A percentile compares a stretch with the other conserved stretches of the same genome.
Conservation (phyloP, 1,284 basidiomycete species). For the Trichosporon sp. region DNA sequence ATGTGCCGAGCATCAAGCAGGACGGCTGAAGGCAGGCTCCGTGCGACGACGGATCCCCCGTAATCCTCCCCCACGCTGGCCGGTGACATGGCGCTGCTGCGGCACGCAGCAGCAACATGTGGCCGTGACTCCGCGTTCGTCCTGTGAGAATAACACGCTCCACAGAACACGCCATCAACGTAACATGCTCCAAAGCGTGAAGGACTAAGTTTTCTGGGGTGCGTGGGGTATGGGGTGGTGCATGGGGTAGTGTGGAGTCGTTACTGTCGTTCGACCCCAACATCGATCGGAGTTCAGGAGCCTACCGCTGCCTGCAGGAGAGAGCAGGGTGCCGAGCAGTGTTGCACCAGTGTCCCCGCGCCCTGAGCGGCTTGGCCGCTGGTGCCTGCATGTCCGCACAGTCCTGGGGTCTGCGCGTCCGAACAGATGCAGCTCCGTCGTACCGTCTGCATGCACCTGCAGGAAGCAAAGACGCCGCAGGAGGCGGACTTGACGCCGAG, state of each 20-base stretch:
- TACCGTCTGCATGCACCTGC: neutral
- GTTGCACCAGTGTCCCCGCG: neutral
- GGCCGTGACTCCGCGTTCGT: neutral
- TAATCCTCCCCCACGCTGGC: neutral
- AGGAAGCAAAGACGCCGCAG: neutral
- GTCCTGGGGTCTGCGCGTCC: neutral
- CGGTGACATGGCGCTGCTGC: neutral
- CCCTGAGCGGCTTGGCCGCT: neutral
- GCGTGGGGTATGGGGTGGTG: neutral
- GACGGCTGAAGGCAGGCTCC: too few relatives aligned
- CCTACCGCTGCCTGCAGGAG: neutral
- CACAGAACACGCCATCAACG: neutral
- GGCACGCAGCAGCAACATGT: neutral
- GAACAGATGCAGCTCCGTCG: neutral
- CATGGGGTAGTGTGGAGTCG: slow-evolving; percentile 9
- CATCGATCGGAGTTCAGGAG: slow-evolving; percentile 13
- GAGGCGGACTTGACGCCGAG: neutral
- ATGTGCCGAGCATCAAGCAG: neutral
- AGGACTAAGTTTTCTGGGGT: slow-evolving; percentile 2
- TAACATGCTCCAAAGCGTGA: neutral
- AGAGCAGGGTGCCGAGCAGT: neutral
- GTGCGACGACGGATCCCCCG: too few relatives aligned
- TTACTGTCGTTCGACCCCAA: neutral
- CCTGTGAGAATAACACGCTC: slow-evolving; percentile 3
- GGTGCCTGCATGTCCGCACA: too few relatives aligned